These are phyloP conservation scores for Tritrichomonas musculus DNA, from an alignment of 208 protist genomes.

Conservation along the genomic window DNA sequence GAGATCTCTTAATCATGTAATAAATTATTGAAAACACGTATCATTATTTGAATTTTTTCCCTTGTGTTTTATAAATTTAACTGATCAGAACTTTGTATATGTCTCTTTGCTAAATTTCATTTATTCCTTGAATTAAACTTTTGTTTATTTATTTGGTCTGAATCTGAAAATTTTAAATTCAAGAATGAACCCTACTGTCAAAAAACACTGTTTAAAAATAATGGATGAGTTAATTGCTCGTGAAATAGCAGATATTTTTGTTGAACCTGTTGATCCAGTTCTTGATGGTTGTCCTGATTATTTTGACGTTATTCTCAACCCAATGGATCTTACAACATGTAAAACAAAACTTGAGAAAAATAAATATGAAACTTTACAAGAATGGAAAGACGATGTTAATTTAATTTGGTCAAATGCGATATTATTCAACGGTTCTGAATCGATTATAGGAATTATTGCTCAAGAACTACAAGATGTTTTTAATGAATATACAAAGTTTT, in stretches of 20 bases:
- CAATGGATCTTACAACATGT: neutral
- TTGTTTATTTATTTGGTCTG: neutral
- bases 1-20: no score
- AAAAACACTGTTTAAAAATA: neutral
- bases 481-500: no score
- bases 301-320: neutral
- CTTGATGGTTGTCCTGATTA: neutral
- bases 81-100: neutral
- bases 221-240: neutral
- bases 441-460: neutral
- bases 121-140: neutral
- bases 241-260: neutral
- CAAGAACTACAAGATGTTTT: neutral
- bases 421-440: neutral
- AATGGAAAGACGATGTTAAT: neutral
- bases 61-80: neutral
- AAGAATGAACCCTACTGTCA: neutral
- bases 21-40: no score
- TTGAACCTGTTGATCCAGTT: neutral
- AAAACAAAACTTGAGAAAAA: neutral
- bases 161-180: neutral
- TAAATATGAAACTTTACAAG: neutral
- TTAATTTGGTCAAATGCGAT: constrained; percentile 23
- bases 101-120: neutral
- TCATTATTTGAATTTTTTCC: neutral